Base-by-base conservation (phyloP, 257 asterid genomes). In the Vinca minor region DNA sequence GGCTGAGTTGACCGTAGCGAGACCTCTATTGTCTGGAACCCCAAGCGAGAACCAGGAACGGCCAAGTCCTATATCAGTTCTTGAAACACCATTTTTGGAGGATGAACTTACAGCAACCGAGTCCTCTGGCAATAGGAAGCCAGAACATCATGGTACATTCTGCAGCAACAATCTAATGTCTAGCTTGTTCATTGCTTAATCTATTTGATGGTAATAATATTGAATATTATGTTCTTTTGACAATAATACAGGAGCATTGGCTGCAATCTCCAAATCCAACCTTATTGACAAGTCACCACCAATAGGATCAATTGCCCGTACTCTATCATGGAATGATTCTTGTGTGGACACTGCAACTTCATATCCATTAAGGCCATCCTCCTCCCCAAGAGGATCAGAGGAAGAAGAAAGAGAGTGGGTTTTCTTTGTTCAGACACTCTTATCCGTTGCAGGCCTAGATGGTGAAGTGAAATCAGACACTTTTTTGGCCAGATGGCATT, bases 211-310 rank as follows among this genome's bases (percentile, higher is more conserved):
- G 20, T 53, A 21, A 52, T 32, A n/a, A n/a, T n/a, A n/a, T n/a
- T n/a, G n/a, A 28, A 42, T 15, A 48, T 31, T 31, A 0, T 2
- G 32, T 10, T 29, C 35, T 17, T 49, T 66, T 42, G 25, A 21
- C 11, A 14, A 23, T 3, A n/a, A 66, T 59, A 38, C 88, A 91
- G 96, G 89, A 10, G 89, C 78, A 76, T 67, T 78, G 69, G 72
- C 74, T 15, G 75, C 38, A 47, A 78, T 77, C 63, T 55, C 75
- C n/a, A 69, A 74, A 76, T 87, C 84, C 67, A 87, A 82, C 76
- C 80, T 89, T 78, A 87, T 92, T 34, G 98, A 84, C 77, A 92
- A 92, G 71, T 92, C 98, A 60, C 98, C 96, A 21, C 98, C 95
- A 11, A 92, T 89, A 72, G 98, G 98, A 63, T 87, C 98, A 59